phyloP scores from a whole-genome alignment of 805 yeast species.

The Wickerhamiella siamensis region DNA sequence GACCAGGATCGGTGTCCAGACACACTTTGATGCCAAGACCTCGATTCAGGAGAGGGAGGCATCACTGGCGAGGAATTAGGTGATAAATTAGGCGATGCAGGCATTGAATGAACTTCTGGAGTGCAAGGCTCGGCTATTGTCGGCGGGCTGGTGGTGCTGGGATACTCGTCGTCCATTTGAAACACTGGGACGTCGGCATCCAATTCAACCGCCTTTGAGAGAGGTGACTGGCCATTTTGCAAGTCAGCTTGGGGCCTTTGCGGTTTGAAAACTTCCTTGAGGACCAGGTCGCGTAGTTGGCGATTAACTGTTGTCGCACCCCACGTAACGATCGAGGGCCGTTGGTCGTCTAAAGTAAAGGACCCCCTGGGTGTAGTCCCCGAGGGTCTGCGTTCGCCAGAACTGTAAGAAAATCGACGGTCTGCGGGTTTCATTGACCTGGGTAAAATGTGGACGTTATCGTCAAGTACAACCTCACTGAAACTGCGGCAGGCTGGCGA shows the following conservation, averaged over 20 bases:
- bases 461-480: conserved; percentile 73
- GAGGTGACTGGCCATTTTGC: not conserved
- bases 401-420: conserved; percentile 6
- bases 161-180: not conserved
- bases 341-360: conserved; percentile 18
- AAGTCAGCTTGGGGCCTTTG: conserved; percentile 1
- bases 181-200: not conserved
- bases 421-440: conserved; percentile 43
- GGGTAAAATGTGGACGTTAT: conserved; percentile 84
- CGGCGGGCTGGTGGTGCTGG: not conserved
- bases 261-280: conserved; percentile 60
- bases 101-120: not conserved
- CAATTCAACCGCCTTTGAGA: not conserved
- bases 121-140: not conserved
- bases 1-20: not conserved
- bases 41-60: not conserved
- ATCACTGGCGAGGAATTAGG: not conserved
- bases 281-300: conserved; percentile 54
- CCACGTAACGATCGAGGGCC: conserved; percentile 14
- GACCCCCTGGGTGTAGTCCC: conserved; percentile 10
- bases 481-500: conserved; percentile 1
- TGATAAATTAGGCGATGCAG: not conserved
- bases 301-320: conserved; percentile 60
- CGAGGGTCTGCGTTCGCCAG: not conserved
- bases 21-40: not conserved